A percentile compares a stretch with the other conserved stretches of the same genome.
These are phyloP conservation scores for Huiozyma naganishii DNA, from an alignment of 805 yeast genomes.

Conservation along the genomic window DNA sequence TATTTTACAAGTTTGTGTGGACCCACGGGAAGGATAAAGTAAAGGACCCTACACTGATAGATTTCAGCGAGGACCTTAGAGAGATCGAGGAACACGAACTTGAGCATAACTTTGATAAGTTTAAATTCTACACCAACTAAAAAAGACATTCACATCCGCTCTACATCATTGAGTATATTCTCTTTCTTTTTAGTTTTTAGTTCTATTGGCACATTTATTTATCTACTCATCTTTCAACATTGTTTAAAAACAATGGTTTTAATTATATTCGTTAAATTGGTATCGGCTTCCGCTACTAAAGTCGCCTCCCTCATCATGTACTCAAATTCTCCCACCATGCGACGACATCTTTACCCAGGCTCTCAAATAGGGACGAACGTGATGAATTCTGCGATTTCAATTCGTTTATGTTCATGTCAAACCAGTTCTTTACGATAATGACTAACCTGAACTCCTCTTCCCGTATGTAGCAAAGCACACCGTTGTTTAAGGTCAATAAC, in stretches of 20 bases:
- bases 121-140: conserved; percentile 7
- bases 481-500: conserved; percentile 23
- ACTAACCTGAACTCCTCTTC: conserved; percentile 10
- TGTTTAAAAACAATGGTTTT: no score
- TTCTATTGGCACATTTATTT: neutral
- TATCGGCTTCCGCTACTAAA: no score
- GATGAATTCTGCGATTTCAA: neutral
- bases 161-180: neutral
- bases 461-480: conserved; percentile 23
- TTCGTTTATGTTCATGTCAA: conserved; percentile 6
- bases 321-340: conserved; percentile 15
- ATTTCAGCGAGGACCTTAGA: conserved; percentile 40
- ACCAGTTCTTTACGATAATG: conserved; percentile 25
- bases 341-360: conserved; percentile 16
- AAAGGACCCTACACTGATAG: conserved; percentile 38
- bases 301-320: no score
- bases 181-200: neutral
- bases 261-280: no score
- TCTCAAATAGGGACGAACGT: conserved; percentile 7
- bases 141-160: neutral
- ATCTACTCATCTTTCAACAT: neutral
- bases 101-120: conserved; percentile 14
- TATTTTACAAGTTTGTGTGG: conserved; percentile 40
- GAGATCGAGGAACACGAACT: conserved; percentile 53
- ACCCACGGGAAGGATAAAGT: conserved; percentile 35